phyloP scores from a whole-genome alignment of 2,329 filamentous ascomycete genomes.

The Geoglossum cookeanum region DNA sequence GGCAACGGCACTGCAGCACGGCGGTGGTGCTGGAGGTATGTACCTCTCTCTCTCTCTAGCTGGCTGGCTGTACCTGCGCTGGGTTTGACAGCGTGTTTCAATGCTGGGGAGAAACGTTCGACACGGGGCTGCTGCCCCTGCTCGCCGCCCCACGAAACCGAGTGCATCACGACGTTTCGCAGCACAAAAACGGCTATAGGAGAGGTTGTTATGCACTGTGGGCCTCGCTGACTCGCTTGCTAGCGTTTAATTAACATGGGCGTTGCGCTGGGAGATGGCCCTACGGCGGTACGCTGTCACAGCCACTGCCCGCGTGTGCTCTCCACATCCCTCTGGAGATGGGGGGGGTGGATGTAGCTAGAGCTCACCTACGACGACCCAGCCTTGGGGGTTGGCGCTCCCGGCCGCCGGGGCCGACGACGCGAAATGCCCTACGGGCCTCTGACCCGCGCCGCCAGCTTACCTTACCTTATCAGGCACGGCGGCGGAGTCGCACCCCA shows the following conservation, averaged over 20 bases:
- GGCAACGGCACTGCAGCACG: too few species aligned
- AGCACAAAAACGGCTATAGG: neutral
- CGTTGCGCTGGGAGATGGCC: neutral
- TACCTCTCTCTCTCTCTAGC: neutral
- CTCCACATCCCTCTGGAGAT: too few species aligned
- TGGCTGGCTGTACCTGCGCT: neutral
- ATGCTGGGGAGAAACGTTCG: neutral
- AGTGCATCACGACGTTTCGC: neutral
- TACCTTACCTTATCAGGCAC: neutral
- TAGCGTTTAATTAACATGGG: neutral
- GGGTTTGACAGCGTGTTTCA: neutral
- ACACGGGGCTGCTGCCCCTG: neutral
- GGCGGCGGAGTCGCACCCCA: neutral
- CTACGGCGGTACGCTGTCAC: too few species aligned
- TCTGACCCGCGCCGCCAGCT: neutral
- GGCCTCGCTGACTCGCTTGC: neutral
- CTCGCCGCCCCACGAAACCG: neutral
- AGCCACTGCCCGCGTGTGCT: too few species aligned
- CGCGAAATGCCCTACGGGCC: too few species aligned
- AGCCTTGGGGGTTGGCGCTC: too few species aligned
- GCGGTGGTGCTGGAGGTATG: too few species aligned
- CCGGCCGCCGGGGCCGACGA: too few species aligned
- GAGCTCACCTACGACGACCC: too few species aligned
- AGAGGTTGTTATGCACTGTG: neutral
- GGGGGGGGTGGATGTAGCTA: too few species aligned